Percentiles rank a stretch among this genome's conserved stretches.
These are phyloP conservation scores for Podila clonocystis DNA, from an alignment of 192 early-diverging fungal species.

Conservation along the genomic window DNA sequence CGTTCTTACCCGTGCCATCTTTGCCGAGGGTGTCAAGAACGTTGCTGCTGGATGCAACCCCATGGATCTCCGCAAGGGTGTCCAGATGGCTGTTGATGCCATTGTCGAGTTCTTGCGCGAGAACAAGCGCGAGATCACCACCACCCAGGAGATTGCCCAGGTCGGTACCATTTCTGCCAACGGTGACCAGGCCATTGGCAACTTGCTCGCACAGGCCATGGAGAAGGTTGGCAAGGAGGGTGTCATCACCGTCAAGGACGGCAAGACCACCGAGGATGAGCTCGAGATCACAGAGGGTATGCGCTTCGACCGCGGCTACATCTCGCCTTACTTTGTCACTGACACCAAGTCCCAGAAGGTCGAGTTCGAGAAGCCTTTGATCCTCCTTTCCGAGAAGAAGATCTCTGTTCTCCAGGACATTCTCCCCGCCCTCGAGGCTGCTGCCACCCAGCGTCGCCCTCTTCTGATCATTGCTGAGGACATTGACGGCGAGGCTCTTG, in stretches of 20 bases:
- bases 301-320: conserved; percentile 99
- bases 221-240: conserved; percentile 99
- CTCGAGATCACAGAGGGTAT: conserved; percentile 99
- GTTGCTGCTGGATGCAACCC: conserved; percentile 99
- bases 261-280: conserved; percentile 99
- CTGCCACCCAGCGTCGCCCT: conserved; percentile 94
- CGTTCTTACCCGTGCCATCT: conserved; percentile 98
- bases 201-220: conserved; percentile 98
- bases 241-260: conserved; percentile 99
- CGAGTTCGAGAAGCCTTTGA: conserved; percentile 99
- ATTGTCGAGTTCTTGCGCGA: conserved; percentile 94
- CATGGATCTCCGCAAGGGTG: conserved; percentile 96
- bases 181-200: conserved; percentile 97
- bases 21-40: conserved; percentile 98
- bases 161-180: conserved; percentile 99
- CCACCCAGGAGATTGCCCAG: conserved; percentile 97
- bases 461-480: conserved; percentile 99
- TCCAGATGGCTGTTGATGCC: conserved; percentile 91
- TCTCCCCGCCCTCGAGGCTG: conserved; percentile 94
- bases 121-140: conserved; percentile 93
- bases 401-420: conserved; percentile 96
- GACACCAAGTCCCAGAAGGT: conserved; percentile 98
- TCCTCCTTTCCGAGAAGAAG: conserved; percentile 99
- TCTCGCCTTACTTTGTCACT: conserved; percentile 99
- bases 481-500: conserved; percentile 98